Conservation (phyloP, 2,329 filamentous ascomycete genomes). For the Aureobasidium sp. region DNA sequence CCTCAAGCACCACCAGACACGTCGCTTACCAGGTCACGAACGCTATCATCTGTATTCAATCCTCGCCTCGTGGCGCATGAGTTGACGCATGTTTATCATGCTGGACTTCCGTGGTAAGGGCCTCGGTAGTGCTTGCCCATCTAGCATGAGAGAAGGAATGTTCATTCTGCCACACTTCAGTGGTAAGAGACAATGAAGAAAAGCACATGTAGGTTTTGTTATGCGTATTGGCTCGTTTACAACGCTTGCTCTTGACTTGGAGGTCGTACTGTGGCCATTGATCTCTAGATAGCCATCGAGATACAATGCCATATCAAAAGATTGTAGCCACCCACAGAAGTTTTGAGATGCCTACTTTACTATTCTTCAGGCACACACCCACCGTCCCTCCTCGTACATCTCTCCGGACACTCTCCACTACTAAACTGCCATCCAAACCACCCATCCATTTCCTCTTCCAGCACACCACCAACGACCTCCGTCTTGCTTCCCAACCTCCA, state of each 20-base stretch:
- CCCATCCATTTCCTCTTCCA: conserved; percentile 48
- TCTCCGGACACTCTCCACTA: conserved; percentile 30
- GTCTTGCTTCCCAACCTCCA: conserved; percentile 32
- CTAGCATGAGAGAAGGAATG: too few species aligned
- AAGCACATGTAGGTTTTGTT: too few species aligned
- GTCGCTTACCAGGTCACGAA: too few species aligned
- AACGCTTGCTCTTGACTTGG: neutral
- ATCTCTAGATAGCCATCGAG: neutral
- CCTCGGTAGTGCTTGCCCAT: too few species aligned
- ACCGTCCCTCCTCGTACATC: conserved; percentile 24
- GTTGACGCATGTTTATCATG: too few species aligned
- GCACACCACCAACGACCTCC: conserved; percentile 38
- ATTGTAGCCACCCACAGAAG: neutral
- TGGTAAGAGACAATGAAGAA: too few species aligned
- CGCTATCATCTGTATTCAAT: too few species aligned
- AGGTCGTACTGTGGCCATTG: too few species aligned
- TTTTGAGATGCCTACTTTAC: neutral
- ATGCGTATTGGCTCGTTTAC: too few species aligned
- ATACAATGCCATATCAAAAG: neutral
- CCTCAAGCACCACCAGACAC: neutral
- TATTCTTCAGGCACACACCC: neutral
- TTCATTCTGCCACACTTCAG: too few species aligned
- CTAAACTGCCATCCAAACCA: conserved; percentile 51
- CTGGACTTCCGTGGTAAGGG: too few species aligned
- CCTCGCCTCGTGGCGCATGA: too few species aligned